These are phyloP conservation scores for Rhizopogon salebrosus DNA, from an alignment of 768 basidiomycete genomes.

Conservation along the genomic window DNA sequence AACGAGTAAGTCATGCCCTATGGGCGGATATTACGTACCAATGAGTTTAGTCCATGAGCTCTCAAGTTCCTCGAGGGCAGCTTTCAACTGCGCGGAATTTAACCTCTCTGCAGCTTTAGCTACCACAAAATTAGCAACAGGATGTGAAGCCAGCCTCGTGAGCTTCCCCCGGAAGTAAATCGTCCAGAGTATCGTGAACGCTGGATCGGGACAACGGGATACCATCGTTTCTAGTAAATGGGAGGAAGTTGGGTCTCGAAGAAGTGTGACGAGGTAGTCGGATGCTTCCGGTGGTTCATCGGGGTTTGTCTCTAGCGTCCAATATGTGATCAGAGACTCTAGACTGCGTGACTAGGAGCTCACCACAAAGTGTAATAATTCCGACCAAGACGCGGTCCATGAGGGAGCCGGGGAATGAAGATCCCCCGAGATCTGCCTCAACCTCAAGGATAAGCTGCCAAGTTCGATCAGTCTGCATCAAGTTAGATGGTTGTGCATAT, in stretches of 20 bases:
- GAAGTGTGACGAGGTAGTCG: conserved; percentile 76
- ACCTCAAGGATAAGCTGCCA: conserved; percentile 75
- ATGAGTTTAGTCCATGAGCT: conserved; percentile 57
- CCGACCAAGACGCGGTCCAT: conserved; percentile 81
- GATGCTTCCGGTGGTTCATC: conserved; percentile 43
- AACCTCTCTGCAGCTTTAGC: conserved; percentile 71
- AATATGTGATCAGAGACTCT: conserved; percentile 1
- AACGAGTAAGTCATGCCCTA: background rate
- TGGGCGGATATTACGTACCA: conserved; percentile 42
- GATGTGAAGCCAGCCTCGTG: conserved; percentile 70
- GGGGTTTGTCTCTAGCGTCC: conserved; percentile 34
- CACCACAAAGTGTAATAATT: conserved; percentile 61
- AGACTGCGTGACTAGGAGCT: conserved; percentile 20
- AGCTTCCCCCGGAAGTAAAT: conserved; percentile 77
- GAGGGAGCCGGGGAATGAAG: conserved; percentile 60
- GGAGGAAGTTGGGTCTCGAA: conserved; percentile 84
- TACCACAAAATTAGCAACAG: conserved; percentile 92
- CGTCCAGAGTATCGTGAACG: conserved; percentile 69
- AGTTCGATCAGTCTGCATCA: conserved; percentile 7
- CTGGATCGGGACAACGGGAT: conserved; percentile 47
- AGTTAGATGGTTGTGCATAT: conserved; percentile 10
- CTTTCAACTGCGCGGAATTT: conserved; percentile 47
- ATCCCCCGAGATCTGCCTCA: conserved; percentile 62
- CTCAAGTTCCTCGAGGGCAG: conserved; percentile 55
- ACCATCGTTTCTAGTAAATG: conserved; percentile 86